Evolutionary conservation across 1,284 basidiomycete species (phyloP), one percentile per base, ranked within the genome.

Genomic region (Polyporus tsugae): DNA sequence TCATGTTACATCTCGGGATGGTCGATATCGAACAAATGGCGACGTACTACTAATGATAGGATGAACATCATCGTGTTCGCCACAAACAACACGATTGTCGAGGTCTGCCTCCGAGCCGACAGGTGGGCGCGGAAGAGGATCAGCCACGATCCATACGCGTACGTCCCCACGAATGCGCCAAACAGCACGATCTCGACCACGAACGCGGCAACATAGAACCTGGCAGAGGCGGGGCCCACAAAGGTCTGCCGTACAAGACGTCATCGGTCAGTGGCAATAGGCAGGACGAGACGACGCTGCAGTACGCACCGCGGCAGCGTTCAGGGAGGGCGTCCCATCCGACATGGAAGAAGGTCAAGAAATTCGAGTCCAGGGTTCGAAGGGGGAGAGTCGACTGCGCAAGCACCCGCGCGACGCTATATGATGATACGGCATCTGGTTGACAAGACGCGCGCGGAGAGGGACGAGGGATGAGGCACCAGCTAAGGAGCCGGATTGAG

Each of bases 1-100:
- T n/a, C 46, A 60, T 4, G 33, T 17, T 15, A 19, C 3, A 15
- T 25, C 13, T 19, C 11, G 41, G 2, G 6, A 58, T 6, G 25
- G 29, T 29, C 19, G 38, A 44, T 44, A 33, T 6, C n/a, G 13
- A 11, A 19, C 3, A 38, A 5, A 44, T 6, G 19, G 29, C 9
- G 58, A 60, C 66, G 66, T 44, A 67, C 66, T 62, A 53, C 25
- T 2, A 49, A 11, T 1, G 66, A 49, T n/a, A 67, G 19, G 15
- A 67, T 25, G 22, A 67, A 67, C 66, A 67, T 67, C 17, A 55
- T 17, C 11, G 62, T 63, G 39, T 67, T 67, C 11, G 66, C 61
- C 46, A 44, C 62, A 2, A 67, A 33, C n/a, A 67, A 38, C 2
- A 63, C n/a, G 19, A 67, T 13, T 10, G 58, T 67, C 17, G 57